These are phyloP conservation scores for Ganoderma meredithae DNA, from an alignment of 1,284 basidiomycete species.

Conservation along the genomic window DNA sequence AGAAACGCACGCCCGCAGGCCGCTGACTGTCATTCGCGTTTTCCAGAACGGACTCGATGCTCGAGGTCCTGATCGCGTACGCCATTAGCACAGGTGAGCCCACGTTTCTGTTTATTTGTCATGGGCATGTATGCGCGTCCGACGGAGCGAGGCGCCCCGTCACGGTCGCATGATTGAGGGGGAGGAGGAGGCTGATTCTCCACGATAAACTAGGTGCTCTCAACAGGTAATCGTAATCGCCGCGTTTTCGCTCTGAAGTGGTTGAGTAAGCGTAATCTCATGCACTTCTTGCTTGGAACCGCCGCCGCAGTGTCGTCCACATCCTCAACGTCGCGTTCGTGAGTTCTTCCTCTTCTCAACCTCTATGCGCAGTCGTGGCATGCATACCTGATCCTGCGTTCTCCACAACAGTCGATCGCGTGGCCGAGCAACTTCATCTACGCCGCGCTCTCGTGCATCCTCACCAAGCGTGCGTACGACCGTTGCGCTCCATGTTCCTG, in stretches of 20 bases:
- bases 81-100: slow-evolving; percentile 19
- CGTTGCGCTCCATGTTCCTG: no score
- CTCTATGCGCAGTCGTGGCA: no score
- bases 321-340: slow-evolving; percentile 22
- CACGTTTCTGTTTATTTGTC: neutral
- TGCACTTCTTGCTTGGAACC: neutral
- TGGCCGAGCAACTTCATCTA: slow-evolving; percentile 22
- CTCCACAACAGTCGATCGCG: slow-evolving; percentile 6
- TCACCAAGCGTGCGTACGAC: slow-evolving; percentile 19
- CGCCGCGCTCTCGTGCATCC: slow-evolving; percentile 15
- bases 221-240: slow-evolving; percentile 11
- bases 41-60: slow-evolving; percentile 17
- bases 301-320: slow-evolving; percentile 14
- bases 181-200: neutral
- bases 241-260: no score
- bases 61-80: slow-evolving; percentile 16
- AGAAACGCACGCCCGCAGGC: no score
- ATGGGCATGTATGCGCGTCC: neutral
- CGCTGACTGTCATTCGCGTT: no score
- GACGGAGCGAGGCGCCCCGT: neutral
- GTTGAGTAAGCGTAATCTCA: no score
- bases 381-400: neutral
- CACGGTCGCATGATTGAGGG: neutral
- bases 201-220: slow-evolving; percentile 1
- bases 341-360: no score